Evolutionary conservation across 2,329 filamentous ascomycete genomes (phyloP), one percentile per base, ranked within the genome.

Genomic region (Diplodia corticola): DNA sequence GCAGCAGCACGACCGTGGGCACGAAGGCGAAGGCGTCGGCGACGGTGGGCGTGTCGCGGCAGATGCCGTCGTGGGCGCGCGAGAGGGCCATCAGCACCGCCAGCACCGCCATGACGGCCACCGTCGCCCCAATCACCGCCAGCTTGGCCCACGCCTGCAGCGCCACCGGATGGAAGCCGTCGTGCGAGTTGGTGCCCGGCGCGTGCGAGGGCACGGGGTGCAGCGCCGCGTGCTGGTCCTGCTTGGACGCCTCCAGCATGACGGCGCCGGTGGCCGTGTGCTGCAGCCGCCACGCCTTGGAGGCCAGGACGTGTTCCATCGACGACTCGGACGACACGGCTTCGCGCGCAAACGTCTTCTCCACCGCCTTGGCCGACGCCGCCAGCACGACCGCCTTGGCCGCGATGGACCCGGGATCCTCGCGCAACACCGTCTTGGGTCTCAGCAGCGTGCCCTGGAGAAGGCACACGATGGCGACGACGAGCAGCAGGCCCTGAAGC

Each of bases 341-440:
- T 22, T 59, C 51, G 9, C 30, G 51, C 1, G 51, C 53, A 17
- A 65, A 65, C 2, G 44, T n/a, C 30, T 20, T 48, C 15, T 59
- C 63, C 24, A 65, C 40, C 1, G 4, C 9, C 26, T 40, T 57
- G 10, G 51, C 17, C 3, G 63, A 65, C 4, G 37, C 24, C 4
- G 63, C 63, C 20, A 65, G 53, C 13, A 59, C 40, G 3, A 57
- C 13, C 0, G 63, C 63, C 26, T 24, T 55, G 13, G 63, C n/a
- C 10, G 63, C 63, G 7, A 65, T 65, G 1, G 63, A 59, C 40
- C 63, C 63, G 10, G 63, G 51, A 10, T 65, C 63, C 22, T 65
- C 51, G 4, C 44, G 51, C n/a, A 65, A 7, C 9, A 50, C 50
- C 1, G 51, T 57, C 22, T 40, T 65, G 2, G 63, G 63, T 9